Percentiles rank a stretch among this genome's conserved stretches.
Evolutionary conservation across 306 rosid genomes (phyloP).

Genomic region (Sechiopsis laciniata): DNA sequence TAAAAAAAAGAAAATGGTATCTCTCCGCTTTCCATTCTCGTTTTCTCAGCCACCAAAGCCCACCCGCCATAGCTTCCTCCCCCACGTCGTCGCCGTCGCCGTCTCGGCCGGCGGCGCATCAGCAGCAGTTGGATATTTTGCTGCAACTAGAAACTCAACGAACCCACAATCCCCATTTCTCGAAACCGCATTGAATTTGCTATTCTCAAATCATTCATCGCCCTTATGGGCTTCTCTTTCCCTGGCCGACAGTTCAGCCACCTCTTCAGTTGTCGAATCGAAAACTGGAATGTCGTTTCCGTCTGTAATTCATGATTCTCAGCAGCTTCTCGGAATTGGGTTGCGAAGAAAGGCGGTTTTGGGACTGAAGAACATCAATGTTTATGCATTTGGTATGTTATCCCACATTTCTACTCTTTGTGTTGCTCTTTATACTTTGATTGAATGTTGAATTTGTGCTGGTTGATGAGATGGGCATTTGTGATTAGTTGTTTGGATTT

Average conservation of each 20-base stretch:
- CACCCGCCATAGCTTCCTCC: slow-evolving; percentile 25
- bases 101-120: slow-evolving; percentile 38
- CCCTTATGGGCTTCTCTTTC: slow-evolving; percentile 71
- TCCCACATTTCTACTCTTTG: slow-evolving; percentile 3
- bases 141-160: slow-evolving; percentile 21
- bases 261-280: slow-evolving; percentile 42
- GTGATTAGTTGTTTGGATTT: not conserved
- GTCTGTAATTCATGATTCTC: slow-evolving; percentile 52
- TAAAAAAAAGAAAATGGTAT: slow-evolving; percentile 39
- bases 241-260: slow-evolving; percentile 38
- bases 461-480: not conserved
- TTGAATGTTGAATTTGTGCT: not conserved
- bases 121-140: slow-evolving; percentile 35
- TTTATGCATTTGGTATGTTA: slow-evolving; percentile 72
- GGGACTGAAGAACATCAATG: slow-evolving; percentile 81
- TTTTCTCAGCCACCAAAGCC: slow-evolving; percentile 50
- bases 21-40: slow-evolving; percentile 78
- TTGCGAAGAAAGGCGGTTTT: slow-evolving; percentile 60
- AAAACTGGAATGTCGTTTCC: slow-evolving; percentile 66
- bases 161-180: slow-evolving; percentile 36
- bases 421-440: not conserved
- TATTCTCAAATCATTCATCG: slow-evolving; percentile 31
- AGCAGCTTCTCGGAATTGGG: slow-evolving; percentile 71
- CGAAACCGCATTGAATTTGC: slow-evolving; percentile 36
- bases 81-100: slow-evolving; percentile 26